Evolutionary conservation across 2,329 filamentous ascomycete species (phyloP).

Genomic region (Ilyonectria robusta): DNA sequence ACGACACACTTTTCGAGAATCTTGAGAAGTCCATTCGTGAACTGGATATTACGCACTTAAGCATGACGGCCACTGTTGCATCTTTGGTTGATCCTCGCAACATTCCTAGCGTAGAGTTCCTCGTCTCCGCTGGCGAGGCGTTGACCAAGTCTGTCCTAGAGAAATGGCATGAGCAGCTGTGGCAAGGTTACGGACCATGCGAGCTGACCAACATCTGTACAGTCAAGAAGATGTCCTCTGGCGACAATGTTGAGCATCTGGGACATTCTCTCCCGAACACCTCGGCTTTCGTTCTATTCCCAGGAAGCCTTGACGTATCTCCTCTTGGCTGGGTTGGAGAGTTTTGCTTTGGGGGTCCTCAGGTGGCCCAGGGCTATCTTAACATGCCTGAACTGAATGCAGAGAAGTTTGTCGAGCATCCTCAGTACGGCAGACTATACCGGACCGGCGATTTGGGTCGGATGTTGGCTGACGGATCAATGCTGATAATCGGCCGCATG

Average conservation of each 20-base stretch:
- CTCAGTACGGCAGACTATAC: constrained; percentile 80
- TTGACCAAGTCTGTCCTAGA: constrained; percentile 80
- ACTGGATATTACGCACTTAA: constrained; percentile 82
- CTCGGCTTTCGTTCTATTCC: constrained; percentile 75
- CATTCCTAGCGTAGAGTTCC: constrained; percentile 79
- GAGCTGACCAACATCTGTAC: constrained; percentile 93
- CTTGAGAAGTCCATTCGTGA: constrained; percentile 76
- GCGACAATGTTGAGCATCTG: constrained; percentile 80
- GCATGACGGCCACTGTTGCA: constrained; percentile 88
- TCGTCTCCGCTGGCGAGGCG: constrained; percentile 87
- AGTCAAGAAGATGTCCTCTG: constrained; percentile 71
- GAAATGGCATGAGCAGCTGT: constrained; percentile 79
- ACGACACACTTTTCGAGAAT: constrained; percentile 81
- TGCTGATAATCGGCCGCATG: constrained; percentile 80
- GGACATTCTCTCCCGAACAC: constrained; percentile 82
- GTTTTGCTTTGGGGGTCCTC: constrained; percentile 88
- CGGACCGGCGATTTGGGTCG: constrained; percentile 87
- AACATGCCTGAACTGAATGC: constrained; percentile 73
- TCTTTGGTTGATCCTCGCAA: constrained; percentile 78
- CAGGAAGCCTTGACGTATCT: constrained; percentile 64
- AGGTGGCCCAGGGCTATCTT: constrained; percentile 83
- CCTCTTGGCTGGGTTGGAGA: constrained; percentile 84
- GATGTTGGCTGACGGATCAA: constrained; percentile 81
- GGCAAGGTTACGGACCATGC: constrained; percentile 86
- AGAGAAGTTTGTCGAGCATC: constrained; percentile 78